Evolutionary conservation across 768 basidiomycete species (phyloP), one percentile per base, ranked within the genome.

Genomic region (Kwoniella sp.): DNA sequence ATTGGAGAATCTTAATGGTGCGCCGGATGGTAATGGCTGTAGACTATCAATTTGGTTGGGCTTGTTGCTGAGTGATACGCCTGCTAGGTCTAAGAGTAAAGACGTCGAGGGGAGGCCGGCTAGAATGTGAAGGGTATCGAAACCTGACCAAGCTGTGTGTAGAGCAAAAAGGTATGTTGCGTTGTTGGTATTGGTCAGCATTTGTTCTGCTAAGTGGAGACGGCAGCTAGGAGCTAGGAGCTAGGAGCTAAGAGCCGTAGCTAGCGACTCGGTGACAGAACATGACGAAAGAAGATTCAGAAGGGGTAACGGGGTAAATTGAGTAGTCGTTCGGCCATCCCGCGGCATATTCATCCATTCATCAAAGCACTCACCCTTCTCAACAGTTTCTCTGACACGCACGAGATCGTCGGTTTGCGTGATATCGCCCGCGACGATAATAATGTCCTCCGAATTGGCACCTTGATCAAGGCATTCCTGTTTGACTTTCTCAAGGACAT

Each of bases 21-120:
- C 48, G 3, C 33, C 47, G 22, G 63, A 64, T 0, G 55, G 36
- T 40, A 24, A 15, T 13, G 57, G 24, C 21, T 65, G 13, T 5
- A 33, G 90, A 13, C 33, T 13, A 33, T 5, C 5, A 13, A 6
- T 33, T 33, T 33, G 33, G 7, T 33, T n/a, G 7, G 46, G 30
- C 33, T 47, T 29, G 25, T 57, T 50, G 25, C 51, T 50, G 8
- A 63, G 52, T 19, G 27, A 36, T 50, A 63, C 55, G 12, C 88
- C 88, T 17, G 90, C 88, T 10, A 91, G 79, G 1, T 85, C 84
- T 77, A 93, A 82, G 25, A 95, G 81, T 0, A 92, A 89, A 56
- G 85, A 86, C 2, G 92, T 82, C 12, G 91, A 88, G 0, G 90
- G 90, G 0, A 93, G 89, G 2, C 93, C 93, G 2, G 92, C 91